Base-by-base conservation (phyloP, 805 yeast genomes). In the Starmera quercuum region DNA sequence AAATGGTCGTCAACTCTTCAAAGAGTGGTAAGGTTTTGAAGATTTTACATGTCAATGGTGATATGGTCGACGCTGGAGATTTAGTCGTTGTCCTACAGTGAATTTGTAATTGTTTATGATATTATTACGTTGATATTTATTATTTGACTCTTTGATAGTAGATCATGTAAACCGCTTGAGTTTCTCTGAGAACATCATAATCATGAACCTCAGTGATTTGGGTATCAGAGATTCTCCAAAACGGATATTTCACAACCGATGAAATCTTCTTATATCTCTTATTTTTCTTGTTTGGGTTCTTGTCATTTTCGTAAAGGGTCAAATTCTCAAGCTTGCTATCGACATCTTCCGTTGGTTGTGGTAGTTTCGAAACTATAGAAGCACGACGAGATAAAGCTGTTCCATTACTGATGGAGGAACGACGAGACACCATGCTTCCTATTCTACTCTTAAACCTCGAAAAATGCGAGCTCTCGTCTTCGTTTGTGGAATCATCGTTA, bases 31-130 rank as follows among this genome's bases (percentile, higher is more conserved):
- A 73, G 51, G 88, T 85, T 16, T 53, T 73, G 31, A 82, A 83
- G 61, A 64, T 85, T 29, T 58, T 76, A 37, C 95, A 86, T 56
- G 68, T 70, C 35, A 85, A 86, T 52, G 97, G 97, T 51, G 96
- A 90, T 52, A 84, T 92, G 83, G 95, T 90, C 26, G 97, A 90
- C 39, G 86, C 96, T 26, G 98, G 98, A 42, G 97, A 92, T 56
- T 62, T 86, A 41, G 95, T 92, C 30, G 97, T 81, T 32, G 95
- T 88, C 17, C 63, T 83, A 26, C 78, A 74, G 55, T 72, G 54
- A 31, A 14, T 15, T 9, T 21, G 23, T 12, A 7, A 20, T 21
- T 29, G 26, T 21, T 13, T 28, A 18, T 13, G 9, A 7, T 9
- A 30, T 30, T 19, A 23, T 7, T 23, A 7, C n/a, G 26, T 12